Evolutionary conservation across 1,284 basidiomycete species (phyloP).

Genomic region (Ceratobasidium sp.): DNA sequence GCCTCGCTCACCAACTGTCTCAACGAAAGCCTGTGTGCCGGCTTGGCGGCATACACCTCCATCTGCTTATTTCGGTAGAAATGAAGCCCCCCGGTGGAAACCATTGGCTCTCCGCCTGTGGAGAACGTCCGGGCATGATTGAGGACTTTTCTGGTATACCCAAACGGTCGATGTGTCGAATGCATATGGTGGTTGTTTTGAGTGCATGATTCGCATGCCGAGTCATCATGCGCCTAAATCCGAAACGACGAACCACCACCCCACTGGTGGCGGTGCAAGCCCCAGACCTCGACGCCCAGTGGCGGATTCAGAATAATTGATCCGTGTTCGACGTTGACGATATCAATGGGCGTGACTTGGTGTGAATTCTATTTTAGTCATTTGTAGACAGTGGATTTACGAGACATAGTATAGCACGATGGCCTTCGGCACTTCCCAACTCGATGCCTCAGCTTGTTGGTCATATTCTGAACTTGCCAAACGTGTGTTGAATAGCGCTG

Average conservation of each 20-base stretch:
- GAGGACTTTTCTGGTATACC: neutral
- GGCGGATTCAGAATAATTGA: conserved; percentile 11
- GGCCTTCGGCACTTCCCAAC: conserved; percentile 10
- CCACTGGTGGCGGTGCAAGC: conserved; percentile 9
- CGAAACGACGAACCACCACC: conserved; percentile 30
- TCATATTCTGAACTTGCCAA: conserved; percentile 35
- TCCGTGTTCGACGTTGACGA: conserved; percentile 32
- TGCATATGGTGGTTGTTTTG: conserved; percentile 8
- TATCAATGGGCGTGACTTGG: conserved; percentile 39
- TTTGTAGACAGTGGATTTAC: neutral
- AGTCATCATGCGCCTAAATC: conserved; percentile 32
- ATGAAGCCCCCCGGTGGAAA: conserved; percentile 51
- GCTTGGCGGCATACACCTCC: conserved; percentile 77
- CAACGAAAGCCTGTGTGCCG: conserved; percentile 74
- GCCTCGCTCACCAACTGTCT: conserved; percentile 71
- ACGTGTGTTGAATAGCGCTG: conserved; percentile 15
- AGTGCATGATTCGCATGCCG: conserved; percentile 11
- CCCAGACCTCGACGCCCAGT: conserved; percentile 16
- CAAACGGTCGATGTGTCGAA: conserved; percentile 6
- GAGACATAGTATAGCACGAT: conserved; percentile 27
- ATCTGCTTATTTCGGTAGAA: conserved; percentile 87
- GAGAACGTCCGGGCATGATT: conserved; percentile 10
- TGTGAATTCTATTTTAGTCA: neutral
- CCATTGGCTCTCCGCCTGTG: conserved; percentile 23
- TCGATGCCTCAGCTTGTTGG: conserved; percentile 24